phyloP scores from a whole-genome alignment of 805 yeast species.

The Wickerhamiella azymoides region DNA sequence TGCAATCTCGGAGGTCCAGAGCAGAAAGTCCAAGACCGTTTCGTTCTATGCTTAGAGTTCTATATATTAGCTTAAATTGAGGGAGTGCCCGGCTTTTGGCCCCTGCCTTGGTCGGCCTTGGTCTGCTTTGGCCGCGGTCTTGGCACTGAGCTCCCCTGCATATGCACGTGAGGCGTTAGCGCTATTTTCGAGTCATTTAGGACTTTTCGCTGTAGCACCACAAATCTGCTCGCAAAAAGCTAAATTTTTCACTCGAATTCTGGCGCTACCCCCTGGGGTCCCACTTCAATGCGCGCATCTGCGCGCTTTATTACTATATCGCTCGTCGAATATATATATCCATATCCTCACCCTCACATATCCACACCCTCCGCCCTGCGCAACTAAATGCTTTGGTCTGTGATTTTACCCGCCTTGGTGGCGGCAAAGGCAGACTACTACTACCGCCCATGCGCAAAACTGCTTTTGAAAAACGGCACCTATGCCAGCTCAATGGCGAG shows the following conservation, averaged over 20 bases:
- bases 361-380: no score
- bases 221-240: not conserved
- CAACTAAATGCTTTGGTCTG: not conserved
- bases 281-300: not conserved
- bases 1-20: constrained; percentile 96
- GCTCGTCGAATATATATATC: not conserved
- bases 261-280: no score
- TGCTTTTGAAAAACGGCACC: not conserved
- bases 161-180: no score
- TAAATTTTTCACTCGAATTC: no score
- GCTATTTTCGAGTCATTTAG: no score
- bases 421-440: constrained; percentile 4
- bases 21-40: constrained; percentile 87
- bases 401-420: not conserved
- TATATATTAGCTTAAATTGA: not conserved
- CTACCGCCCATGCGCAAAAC: not conserved
- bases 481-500: not conserved
- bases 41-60: constrained; percentile 64
- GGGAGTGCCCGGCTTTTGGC: no score
- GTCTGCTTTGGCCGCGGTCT: no score
- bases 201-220: no score
- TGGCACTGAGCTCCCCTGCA: no score
- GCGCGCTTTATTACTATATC: not conserved
- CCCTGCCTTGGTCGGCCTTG: no score
- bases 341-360: no score